Evolutionary conservation across 1,284 basidiomycete species (phyloP), one percentile per base, ranked within the genome.

Genomic region (Neolentinus lepideus): DNA sequence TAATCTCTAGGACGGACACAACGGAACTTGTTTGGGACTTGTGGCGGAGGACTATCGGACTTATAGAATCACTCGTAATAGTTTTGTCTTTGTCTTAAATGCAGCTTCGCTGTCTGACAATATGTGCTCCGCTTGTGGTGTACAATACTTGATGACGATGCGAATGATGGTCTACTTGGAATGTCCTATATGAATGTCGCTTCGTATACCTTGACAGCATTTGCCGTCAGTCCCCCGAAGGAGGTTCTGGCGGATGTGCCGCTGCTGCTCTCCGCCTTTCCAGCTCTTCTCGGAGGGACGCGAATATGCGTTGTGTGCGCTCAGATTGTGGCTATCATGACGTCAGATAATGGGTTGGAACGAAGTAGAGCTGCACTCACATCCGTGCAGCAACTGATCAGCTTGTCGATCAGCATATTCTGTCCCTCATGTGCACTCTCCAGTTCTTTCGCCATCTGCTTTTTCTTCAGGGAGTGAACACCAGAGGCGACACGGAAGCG

Each of bases 341-440:
- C 27, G 66, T 67, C 56, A 67, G 63, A 56, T 57, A 8, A 62
- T 52, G 56, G 56, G 59, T 60, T 16, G 4, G 8, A 8, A 24
- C 52, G 24, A 53, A 48, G 29, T 4, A 51, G 48, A 58, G 48
- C 38, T 6, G 12, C 38, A 63, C 81, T 67, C 62, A 90, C 88
- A 81, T 91, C 89, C 74, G 89, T 88, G 75, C 88, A 91, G 64
- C 87, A 91, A 27, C 83, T 77, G 62, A 89, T 84, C 53, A 91
- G 73, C 62, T 88, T 89, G 70, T 90, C 88, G 56, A 90, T 84
- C 54, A 91, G 76, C 71, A 85, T 76, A 19, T 85, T 81, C 65
- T 90, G 88, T 48, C 82, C 81, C 59, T 80, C 83, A 64, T 88
- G 85, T 25, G 81, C 79, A 19, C 87, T 84, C 60, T 90, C 87